Conservation (phyloP, 495 filamentous ascomycete genomes). For the Talaromyces trachyspermus region DNA sequence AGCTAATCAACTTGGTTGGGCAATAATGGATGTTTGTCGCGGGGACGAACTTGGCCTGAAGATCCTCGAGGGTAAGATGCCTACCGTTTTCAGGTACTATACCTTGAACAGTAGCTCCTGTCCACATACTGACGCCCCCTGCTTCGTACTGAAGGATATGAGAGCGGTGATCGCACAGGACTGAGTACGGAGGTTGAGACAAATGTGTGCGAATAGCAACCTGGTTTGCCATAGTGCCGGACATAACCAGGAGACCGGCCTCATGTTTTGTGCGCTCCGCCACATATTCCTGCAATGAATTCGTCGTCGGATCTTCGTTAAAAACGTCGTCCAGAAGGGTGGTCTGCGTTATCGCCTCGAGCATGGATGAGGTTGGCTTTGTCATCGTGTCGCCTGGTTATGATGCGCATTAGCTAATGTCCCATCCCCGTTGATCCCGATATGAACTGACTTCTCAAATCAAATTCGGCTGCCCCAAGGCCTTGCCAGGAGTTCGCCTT, state of each 20-base stretch:
- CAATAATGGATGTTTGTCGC: constrained; percentile 40
- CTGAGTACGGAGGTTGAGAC: constrained; percentile 40
- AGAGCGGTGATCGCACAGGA: constrained; percentile 40
- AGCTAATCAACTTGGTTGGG: constrained; percentile 70
- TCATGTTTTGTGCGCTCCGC: constrained; percentile 59
- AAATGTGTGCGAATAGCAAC: constrained; percentile 42
- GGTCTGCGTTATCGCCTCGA: constrained; percentile 39
- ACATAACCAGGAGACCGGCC: constrained; percentile 69
- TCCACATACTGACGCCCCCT: constrained; percentile 40
- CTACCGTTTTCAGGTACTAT: constrained; percentile 51
- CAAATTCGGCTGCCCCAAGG: constrained; percentile 57
- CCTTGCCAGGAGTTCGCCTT: constrained; percentile 46
- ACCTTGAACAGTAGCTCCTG: constrained; percentile 34
- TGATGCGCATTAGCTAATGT: no score
- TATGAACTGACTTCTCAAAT: constrained; percentile 43
- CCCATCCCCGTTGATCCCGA: no score
- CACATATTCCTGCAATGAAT: constrained; percentile 53
- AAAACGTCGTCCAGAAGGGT: constrained; percentile 68
- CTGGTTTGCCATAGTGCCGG: constrained; percentile 78
- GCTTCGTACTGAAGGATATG: constrained; percentile 45
- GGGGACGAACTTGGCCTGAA: constrained; percentile 45
- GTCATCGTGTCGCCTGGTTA: constrained; percentile 68
- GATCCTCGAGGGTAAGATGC: constrained; percentile 70
- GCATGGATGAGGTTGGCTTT: constrained; percentile 66
- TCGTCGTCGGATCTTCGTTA: constrained; percentile 62